Conservation (phyloP, 2,329 filamentous ascomycete genomes). For the Juglanconis oblonga region DNA sequence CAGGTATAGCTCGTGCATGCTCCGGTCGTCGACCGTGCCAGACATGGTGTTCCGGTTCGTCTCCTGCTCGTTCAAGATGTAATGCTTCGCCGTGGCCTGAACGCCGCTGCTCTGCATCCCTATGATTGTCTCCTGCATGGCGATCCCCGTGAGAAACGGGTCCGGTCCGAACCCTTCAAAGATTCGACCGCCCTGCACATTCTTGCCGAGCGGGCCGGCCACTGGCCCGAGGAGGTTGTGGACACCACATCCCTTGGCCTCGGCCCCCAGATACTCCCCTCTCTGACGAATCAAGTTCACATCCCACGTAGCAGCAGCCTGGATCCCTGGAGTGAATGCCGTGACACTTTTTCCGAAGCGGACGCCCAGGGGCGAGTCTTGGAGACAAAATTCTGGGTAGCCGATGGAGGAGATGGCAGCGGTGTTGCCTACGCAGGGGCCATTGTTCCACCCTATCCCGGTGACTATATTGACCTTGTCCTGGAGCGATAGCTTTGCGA, state of each 20-base stretch:
- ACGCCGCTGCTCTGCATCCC: slow-evolving; percentile 52
- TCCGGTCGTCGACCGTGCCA: slow-evolving; percentile 61
- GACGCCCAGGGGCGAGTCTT: slow-evolving; percentile 77
- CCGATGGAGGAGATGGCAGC: slow-evolving; percentile 51
- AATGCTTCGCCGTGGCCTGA: slow-evolving; percentile 58
- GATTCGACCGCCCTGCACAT: slow-evolving; percentile 70
- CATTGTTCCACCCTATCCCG: slow-evolving; percentile 73
- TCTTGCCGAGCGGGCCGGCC: slow-evolving; percentile 71
- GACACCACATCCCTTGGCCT: slow-evolving; percentile 67
- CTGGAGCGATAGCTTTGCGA: slow-evolving; percentile 65
- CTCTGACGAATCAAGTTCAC: slow-evolving; percentile 68
- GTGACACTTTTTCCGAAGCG: slow-evolving; percentile 69
- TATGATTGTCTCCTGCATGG: slow-evolving; percentile 58
- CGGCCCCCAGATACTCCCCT: slow-evolving; percentile 65
- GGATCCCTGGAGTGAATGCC: slow-evolving; percentile 77
- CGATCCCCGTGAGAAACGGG: slow-evolving; percentile 67
- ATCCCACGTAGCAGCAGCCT: slow-evolving; percentile 78
- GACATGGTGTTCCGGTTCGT: slow-evolving; percentile 51
- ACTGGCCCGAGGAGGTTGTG: slow-evolving; percentile 74
- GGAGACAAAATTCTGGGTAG: slow-evolving; percentile 73
- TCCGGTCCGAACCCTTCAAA: slow-evolving; percentile 84
- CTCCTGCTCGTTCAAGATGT: slow-evolving; percentile 69
- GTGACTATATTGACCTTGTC: slow-evolving; percentile 81
- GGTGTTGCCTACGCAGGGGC: slow-evolving; percentile 65
- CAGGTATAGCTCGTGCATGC: slow-evolving; percentile 65